Conservation (phyloP, 2,329 filamentous ascomycete species). For the Microdochium paspali region DNA sequence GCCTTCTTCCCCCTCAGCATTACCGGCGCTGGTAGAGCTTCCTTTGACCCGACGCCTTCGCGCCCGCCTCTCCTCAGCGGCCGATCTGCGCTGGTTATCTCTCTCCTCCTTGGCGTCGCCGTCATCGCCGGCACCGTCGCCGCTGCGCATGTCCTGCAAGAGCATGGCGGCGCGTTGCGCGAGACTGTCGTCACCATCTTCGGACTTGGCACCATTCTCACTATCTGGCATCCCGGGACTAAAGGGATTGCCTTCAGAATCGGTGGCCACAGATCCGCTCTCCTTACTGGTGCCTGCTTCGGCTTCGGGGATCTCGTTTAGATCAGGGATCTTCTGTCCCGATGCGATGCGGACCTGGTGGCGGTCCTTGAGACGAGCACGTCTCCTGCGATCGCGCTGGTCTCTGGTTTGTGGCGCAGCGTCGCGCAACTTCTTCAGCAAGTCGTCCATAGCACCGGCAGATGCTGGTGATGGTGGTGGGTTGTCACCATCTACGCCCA, state of each 20-base stretch:
- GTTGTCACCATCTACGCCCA: slow-evolving; percentile 30
- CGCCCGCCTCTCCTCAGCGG: slow-evolving; percentile 21
- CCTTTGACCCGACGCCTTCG: slow-evolving; percentile 21
- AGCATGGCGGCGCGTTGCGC: slow-evolving; percentile 76
- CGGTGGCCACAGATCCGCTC: slow-evolving; percentile 24
- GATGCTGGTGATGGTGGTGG: slow-evolving; percentile 57
- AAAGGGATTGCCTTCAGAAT: slow-evolving; percentile 39
- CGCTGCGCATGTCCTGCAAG: slow-evolving; percentile 70
- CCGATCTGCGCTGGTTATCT: slow-evolving; percentile 51
- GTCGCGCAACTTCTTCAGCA: slow-evolving; percentile 89
- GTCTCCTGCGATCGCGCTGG: slow-evolving; percentile 77
- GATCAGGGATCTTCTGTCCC: slow-evolving; percentile 78
- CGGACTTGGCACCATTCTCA: slow-evolving; percentile 15
- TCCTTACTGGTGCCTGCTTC: slow-evolving; percentile 28
- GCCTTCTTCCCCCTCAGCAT: not conserved
- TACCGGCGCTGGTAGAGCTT: slow-evolving; percentile 10
- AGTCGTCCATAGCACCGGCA: slow-evolving; percentile 89
- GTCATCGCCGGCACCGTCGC: slow-evolving; percentile 45
- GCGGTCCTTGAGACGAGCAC: slow-evolving; percentile 80
- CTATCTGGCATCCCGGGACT: slow-evolving; percentile 38
- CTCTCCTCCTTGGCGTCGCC: slow-evolving; percentile 40
- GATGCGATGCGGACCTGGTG: slow-evolving; percentile 86
- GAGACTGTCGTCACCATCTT: slow-evolving; percentile 56
- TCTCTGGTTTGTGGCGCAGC: slow-evolving; percentile 86
- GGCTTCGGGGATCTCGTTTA: slow-evolving; percentile 50